Evolutionary conservation across 495 filamentous ascomycete genomes (phyloP).

Genomic region (Aspergillus coremiiformis): DNA sequence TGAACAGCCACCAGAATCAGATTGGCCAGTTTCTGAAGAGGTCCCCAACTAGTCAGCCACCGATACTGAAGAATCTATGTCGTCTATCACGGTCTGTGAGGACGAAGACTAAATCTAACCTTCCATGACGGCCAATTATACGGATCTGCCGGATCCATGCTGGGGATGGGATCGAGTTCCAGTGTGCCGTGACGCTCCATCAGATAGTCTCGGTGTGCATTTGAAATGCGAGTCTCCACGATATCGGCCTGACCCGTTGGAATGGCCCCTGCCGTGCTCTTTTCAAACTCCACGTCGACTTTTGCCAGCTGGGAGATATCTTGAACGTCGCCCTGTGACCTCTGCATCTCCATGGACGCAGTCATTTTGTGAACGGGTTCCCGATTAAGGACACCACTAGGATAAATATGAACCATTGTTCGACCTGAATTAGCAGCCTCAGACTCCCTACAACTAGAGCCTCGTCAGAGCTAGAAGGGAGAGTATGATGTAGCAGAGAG

Average conservation of each 20-base stretch:
- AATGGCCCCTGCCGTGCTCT: slow-evolving; percentile 24
- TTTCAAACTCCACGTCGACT: slow-evolving; percentile 26
- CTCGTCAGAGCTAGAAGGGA: neutral
- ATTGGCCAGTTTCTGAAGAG: slow-evolving; percentile 44
- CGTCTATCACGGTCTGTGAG: neutral
- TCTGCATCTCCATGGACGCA: slow-evolving; percentile 18
- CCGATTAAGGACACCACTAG: neutral
- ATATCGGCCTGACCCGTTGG: slow-evolving; percentile 25
- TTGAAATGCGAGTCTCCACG: slow-evolving; percentile 25
- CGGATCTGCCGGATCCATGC: slow-evolving; percentile 44
- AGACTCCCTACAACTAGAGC: neutral
- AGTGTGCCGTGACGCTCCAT: slow-evolving; percentile 48
- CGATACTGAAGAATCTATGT: neutral
- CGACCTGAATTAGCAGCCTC: neutral
- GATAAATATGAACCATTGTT: neutral
- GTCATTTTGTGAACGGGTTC: slow-evolving; percentile 15
- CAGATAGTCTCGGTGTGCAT: slow-evolving; percentile 44
- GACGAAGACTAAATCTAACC: slow-evolving; percentile 23
- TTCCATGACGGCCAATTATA: slow-evolving; percentile 53
- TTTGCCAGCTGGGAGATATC: slow-evolving; percentile 15
- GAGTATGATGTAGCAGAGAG: neutral
- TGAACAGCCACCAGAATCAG: slow-evolving; percentile 48
- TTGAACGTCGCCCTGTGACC: slow-evolving; percentile 8
- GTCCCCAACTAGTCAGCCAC: neutral
- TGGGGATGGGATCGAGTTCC: slow-evolving; percentile 46